These are phyloP conservation scores for Escallonia herrerae DNA, from an alignment of 129 eudicot species.

Conservation along the genomic window DNA sequence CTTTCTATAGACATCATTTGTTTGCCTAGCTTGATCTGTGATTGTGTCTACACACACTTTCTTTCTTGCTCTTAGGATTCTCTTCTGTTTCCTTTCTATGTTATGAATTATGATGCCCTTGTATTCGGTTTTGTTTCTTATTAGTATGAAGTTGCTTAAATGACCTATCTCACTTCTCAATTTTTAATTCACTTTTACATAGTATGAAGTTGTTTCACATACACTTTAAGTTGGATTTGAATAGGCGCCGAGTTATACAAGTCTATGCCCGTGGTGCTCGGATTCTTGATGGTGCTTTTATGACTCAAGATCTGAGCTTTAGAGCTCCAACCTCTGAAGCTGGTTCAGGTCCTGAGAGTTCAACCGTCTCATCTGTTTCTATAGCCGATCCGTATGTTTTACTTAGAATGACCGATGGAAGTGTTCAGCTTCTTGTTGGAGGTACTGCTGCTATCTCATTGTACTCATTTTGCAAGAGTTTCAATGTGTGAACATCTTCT, in stretches of 20 bases:
- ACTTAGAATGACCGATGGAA: conserved; percentile 84
- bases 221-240: conserved; percentile 6
- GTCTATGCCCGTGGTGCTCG: conserved; percentile 88
- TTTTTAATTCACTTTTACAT: not conserved
- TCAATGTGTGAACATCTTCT: not conserved
- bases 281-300: conserved; percentile 87
- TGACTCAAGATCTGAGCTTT: conserved; percentile 85
- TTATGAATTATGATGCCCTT: no score
- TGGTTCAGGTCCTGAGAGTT: conserved; percentile 47
- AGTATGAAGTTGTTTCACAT: conserved; percentile 2
- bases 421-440: conserved; percentile 96
- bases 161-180: not conserved
- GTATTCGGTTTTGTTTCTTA: not conserved
- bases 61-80: no score
- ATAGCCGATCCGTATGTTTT: conserved; percentile 96
- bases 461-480: not conserved
- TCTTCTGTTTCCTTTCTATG: no score
- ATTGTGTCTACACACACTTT: no score
- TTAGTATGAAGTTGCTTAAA: no score
- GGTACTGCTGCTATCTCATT: conserved; percentile 38
- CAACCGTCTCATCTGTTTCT: conserved; percentile 69
- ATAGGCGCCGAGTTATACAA: conserved; percentile 91
- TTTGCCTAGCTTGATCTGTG: no score
- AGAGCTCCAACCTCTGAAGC: conserved; percentile 51
- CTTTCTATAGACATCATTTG: no score